A percentile compares a stretch with the other conserved stretches of the same genome.
Evolutionary conservation across 1,139 yeast genomes (phyloP).

Genomic region (Zygosaccharomyces sapae): DNA sequence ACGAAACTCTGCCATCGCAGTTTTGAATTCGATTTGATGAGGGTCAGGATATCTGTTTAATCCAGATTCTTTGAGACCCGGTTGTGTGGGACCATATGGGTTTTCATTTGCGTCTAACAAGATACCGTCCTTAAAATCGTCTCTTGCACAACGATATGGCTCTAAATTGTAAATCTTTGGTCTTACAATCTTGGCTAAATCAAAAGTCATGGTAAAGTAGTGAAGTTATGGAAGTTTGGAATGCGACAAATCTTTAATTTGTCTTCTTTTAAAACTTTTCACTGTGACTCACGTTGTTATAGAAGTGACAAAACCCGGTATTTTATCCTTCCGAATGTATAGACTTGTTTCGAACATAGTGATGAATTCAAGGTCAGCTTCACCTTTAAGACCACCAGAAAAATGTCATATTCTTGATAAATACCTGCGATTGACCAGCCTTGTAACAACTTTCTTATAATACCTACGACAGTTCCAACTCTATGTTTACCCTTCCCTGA

Average conservation of each 20-base stretch:
- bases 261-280: constrained; percentile 3
- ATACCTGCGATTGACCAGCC: constrained; percentile 94
- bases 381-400: constrained; percentile 87
- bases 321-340: constrained; percentile 16
- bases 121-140: constrained; percentile 81
- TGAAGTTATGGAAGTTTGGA: too few species aligned
- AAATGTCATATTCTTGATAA: constrained; percentile 87
- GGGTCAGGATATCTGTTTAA: constrained; percentile 96
- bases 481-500: constrained; percentile 95
- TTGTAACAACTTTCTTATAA: constrained; percentile 76
- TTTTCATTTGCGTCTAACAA: constrained; percentile 94
- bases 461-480: constrained; percentile 85
- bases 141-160: constrained; percentile 96
- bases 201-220: constrained; percentile 29
- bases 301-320: constrained; percentile 22
- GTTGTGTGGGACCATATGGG: constrained; percentile 82
- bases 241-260: too few species aligned
- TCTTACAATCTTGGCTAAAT: constrained; percentile 49
- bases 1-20: constrained; percentile 65
- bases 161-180: constrained; percentile 77
- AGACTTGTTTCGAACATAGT: constrained; percentile 34
- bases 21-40: constrained; percentile 77
- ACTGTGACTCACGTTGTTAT: constrained; percentile 4
- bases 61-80: constrained; percentile 44
- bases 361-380: constrained; percentile 70